Conservation (phyloP, 2,329 filamentous ascomycete genomes). For the Colletotrichum lupini region DNA sequence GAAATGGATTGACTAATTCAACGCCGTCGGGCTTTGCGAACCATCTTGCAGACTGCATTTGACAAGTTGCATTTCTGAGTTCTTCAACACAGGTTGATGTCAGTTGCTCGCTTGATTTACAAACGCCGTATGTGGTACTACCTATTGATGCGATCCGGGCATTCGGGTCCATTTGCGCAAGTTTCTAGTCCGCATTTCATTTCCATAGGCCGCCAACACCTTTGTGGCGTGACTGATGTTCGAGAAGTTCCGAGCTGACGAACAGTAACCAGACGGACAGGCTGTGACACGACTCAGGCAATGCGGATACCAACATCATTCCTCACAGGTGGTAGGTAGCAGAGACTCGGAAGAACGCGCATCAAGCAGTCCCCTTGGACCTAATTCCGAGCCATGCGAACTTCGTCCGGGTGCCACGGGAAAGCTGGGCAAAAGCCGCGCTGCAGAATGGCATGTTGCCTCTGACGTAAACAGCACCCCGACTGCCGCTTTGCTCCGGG, state of each 20-base stretch:
- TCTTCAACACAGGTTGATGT: too few species aligned
- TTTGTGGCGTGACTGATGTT: conserved; percentile 4
- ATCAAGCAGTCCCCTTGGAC: too few species aligned
- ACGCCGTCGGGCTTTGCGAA: conserved; percentile 18
- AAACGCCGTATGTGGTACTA: not conserved
- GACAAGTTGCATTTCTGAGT: not conserved
- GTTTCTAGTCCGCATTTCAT: not conserved
- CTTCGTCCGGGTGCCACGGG: conserved; percentile 15
- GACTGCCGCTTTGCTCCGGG: conserved; percentile 8
- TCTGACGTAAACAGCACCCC: conserved; percentile 9
- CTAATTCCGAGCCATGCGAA: conserved; percentile 10
- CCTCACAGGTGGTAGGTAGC: not conserved
- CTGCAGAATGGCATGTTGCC: conserved; percentile 8
- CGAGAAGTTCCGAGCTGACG: not conserved
- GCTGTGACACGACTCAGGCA: not conserved
- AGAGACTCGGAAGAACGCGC: not conserved
- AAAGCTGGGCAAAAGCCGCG: conserved; percentile 23
- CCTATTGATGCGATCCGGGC: not conserved
- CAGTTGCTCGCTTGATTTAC: not conserved
- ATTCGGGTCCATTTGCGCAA: not conserved
- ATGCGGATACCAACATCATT: not conserved
- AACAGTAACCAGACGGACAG: too few species aligned
- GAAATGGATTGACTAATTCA: not conserved
- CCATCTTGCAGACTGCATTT: not conserved
- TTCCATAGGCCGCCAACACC: not conserved